Evolutionary conservation across 306 rosid genomes (phyloP).

Genomic region (Citrullus colocynthis): DNA sequence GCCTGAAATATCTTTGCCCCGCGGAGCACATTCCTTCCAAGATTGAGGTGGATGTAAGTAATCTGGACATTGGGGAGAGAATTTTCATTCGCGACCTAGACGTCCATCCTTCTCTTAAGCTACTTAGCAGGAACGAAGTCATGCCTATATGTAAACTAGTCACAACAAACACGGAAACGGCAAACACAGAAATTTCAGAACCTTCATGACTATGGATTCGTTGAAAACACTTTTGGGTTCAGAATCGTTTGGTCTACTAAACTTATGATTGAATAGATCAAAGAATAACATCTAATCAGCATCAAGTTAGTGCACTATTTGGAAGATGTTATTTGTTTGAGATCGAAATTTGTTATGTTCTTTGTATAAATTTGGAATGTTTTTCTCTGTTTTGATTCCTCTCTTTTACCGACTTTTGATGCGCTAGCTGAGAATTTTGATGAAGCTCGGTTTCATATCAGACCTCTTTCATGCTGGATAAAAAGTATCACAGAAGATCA

Average conservation of each 20-base stretch:
- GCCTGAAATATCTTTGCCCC: slow-evolving; percentile 54
- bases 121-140: slow-evolving; percentile 61
- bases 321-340: background rate
- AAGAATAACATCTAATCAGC: background rate
- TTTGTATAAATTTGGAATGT: background rate
- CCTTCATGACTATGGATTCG: slow-evolving; percentile 12
- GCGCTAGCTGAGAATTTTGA: background rate
- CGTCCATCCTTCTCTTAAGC: slow-evolving; percentile 76
- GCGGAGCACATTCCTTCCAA: slow-evolving; percentile 75
- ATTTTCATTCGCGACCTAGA: slow-evolving; percentile 46
- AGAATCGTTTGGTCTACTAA: background rate
- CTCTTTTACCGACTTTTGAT: background rate
- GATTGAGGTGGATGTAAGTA: slow-evolving; percentile 77
- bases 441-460: background rate
- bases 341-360: background rate
- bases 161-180: slow-evolving; percentile 26
- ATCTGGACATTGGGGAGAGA: slow-evolving; percentile 69
- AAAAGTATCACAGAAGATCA: background rate
- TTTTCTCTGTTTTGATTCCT: background rate
- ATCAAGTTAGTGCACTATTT: background rate
- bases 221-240: background rate
- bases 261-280: background rate
- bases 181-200: slow-evolving; percentile 20
- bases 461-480: background rate
- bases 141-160: slow-evolving; percentile 77